Evolutionary conservation across 441 rosid genomes (phyloP).

Genomic region (Raphanus hybrid): DNA sequence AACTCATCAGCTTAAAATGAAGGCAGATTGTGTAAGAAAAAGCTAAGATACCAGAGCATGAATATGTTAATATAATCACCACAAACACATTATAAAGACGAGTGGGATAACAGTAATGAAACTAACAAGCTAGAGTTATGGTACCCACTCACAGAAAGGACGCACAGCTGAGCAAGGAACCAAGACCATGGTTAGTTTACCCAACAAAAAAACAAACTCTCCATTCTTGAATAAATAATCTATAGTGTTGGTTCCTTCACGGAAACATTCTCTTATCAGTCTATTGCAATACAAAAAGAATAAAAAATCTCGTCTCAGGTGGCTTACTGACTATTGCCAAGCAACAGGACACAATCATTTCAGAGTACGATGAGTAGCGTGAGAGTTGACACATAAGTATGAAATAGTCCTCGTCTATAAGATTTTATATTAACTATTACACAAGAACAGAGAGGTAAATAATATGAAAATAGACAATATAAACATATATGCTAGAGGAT

Average conservation of each 20-base stretch:
- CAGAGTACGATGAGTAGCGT: background rate
- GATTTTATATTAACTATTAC: background rate
- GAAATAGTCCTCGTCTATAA: background rate
- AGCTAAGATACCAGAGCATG: slow-evolving; percentile 1
- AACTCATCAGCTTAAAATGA: slow-evolving; percentile 15
- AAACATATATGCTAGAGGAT: background rate
- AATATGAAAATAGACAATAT: background rate
- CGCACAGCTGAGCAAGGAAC: slow-evolving; percentile 7
- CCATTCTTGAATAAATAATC: background rate
- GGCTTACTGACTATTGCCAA: background rate
- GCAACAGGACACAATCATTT: slow-evolving; percentile 8
- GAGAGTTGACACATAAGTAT: background rate
- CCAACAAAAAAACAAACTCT: background rate
- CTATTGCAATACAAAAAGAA: background rate
- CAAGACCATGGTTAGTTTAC: background rate
- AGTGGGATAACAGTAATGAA: slow-evolving; percentile 10
- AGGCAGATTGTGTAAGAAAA: background rate
- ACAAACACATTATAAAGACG: background rate
- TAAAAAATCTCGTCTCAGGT: background rate
- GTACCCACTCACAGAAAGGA: too few relatives aligned
- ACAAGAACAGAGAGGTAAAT: background rate
- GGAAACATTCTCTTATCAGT: slow-evolving; percentile 13
- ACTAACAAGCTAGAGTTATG: background rate
- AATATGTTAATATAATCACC: slow-evolving; percentile 6
- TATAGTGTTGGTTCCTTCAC: slow-evolving; percentile 17